Evolutionary conservation across 345 rosid species (phyloP).

Genomic region (Camelina neglecta): DNA sequence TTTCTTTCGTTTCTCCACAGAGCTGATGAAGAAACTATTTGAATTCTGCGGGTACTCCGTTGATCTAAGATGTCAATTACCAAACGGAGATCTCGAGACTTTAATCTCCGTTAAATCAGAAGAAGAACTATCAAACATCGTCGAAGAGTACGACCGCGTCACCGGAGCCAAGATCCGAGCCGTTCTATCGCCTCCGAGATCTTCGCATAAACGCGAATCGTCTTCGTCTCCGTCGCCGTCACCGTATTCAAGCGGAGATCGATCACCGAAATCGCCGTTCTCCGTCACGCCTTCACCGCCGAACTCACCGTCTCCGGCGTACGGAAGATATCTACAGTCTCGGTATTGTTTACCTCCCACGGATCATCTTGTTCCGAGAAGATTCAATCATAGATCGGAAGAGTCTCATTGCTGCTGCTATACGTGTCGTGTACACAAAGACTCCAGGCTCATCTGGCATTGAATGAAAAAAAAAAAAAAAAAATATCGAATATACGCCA

Average conservation of each 20-base stretch:
- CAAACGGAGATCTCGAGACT: constrained; percentile 82
- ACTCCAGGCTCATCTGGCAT: constrained; percentile 42
- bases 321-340: constrained; percentile 8
- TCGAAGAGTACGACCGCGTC: constrained; percentile 55
- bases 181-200: constrained; percentile 51
- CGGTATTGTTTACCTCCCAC: constrained; percentile 38
- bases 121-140: constrained; percentile 63
- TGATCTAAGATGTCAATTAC: constrained; percentile 70
- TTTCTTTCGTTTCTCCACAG: constrained; percentile 38
- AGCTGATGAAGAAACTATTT: constrained; percentile 48
- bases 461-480: background rate
- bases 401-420: constrained; percentile 30
- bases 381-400: constrained; percentile 31
- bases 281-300: constrained; percentile 45
- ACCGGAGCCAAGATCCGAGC: constrained; percentile 56
- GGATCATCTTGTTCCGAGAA: constrained; percentile 41
- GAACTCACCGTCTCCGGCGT: constrained; percentile 40
- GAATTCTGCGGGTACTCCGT: constrained; percentile 53
- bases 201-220: constrained; percentile 56
- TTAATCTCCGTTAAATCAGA: constrained; percentile 76
- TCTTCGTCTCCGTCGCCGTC: constrained; percentile 37
- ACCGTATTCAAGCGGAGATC: constrained; percentile 48
- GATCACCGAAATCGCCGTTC: constrained; percentile 35
- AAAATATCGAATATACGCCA: constrained; percentile 25
- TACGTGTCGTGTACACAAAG: constrained; percentile 40